Base-by-base conservation (phyloP, 1,139 yeast genomes). In the Lizanozyma gosingica region DNA sequence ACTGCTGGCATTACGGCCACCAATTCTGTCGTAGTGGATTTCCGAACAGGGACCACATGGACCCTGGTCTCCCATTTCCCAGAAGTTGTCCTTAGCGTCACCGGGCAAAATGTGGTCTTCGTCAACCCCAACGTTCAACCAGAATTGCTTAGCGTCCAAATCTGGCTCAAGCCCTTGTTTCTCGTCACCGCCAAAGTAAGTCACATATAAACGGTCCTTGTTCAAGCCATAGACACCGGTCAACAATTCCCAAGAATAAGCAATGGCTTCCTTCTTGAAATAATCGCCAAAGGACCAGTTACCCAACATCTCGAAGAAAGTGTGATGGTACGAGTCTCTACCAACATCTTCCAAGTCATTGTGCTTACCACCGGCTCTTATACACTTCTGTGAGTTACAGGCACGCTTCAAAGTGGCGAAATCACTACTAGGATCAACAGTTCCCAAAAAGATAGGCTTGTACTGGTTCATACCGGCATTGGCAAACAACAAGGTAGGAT, bases 51-150 rank as follows among this genome's bases (percentile, higher is more conserved):
- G 99, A 47, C 99, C 99, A 71, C 99, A 92, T 37, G 99, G 99
- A 50, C 99, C 99, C 68, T 90, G 97, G 59, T 94, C 99, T 53
- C 99, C 99, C 99, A 92, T 92, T 71, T 94, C 99, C 99, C 99
- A 92, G 63, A 92, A 92, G 68, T 92, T 92, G 61, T 92, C 99
- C 59, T 80, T 71, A 41, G 81, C 85, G 49, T 80, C 71, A 43
- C 98, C 99, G 17, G 97, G 95, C 50, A 92, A 70, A 52, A 92
- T 90, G 59, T 88, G 97, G 59, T 83, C 92, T 50, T 86, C 95
- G 29, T 80, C 76, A 43, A 92, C 95, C 50, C 99, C 99, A 35
- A 83, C 83, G 34, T 74, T 76, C 48, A 72, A 66, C 99, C 99
- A 92, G 48, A 80, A 68, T 51, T 83, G 69, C 60, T 84, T 85